phyloP scores from a whole-genome alignment of 495 filamentous ascomycete genomes.

The Geopyxis carbonaria region DNA sequence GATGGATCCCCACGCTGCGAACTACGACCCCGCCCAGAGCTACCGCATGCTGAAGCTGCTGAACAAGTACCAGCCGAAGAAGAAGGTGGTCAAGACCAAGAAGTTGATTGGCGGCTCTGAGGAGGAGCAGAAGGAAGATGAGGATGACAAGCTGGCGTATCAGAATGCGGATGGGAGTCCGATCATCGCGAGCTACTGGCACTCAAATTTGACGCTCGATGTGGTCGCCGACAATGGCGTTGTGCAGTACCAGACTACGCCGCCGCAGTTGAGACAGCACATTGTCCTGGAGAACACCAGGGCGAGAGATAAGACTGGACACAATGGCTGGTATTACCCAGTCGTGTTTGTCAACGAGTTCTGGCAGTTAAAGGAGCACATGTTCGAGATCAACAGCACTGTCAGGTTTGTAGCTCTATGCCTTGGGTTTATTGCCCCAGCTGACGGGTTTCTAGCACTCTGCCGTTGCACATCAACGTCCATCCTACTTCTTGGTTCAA shows the following conservation, averaged over 20 bases:
- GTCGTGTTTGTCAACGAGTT: slow-evolving; percentile 87
- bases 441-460: slow-evolving; percentile 13
- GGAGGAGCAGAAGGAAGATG: slow-evolving; percentile 28
- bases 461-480: slow-evolving; percentile 73
- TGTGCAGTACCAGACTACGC: slow-evolving; percentile 44
- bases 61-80: slow-evolving; percentile 79
- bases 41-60: slow-evolving; percentile 71
- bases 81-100: slow-evolving; percentile 79
- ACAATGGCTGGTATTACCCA: slow-evolving; percentile 95
- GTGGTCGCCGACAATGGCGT: slow-evolving; percentile 67
- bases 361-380: slow-evolving; percentile 84
- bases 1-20: slow-evolving; percentile 53
- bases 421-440: neutral
- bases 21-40: slow-evolving; percentile 56
- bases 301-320: slow-evolving; percentile 59
- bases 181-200: slow-evolving; percentile 70
- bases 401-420: slow-evolving; percentile 49
- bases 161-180: slow-evolving; percentile 35
- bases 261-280: slow-evolving; percentile 59
- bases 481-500: slow-evolving; percentile 79
- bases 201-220: slow-evolving; percentile 82
- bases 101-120: slow-evolving; percentile 52
- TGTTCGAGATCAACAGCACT: slow-evolving; percentile 84
- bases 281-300: slow-evolving; percentile 56
- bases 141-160: slow-evolving; percentile 27